A percentile compares a stretch with the other conserved stretches of the same genome.
These are phyloP conservation scores for Blastocystis sp. DNA, from an alignment of 352 stramenopile species.

Conservation along the genomic window DNA sequence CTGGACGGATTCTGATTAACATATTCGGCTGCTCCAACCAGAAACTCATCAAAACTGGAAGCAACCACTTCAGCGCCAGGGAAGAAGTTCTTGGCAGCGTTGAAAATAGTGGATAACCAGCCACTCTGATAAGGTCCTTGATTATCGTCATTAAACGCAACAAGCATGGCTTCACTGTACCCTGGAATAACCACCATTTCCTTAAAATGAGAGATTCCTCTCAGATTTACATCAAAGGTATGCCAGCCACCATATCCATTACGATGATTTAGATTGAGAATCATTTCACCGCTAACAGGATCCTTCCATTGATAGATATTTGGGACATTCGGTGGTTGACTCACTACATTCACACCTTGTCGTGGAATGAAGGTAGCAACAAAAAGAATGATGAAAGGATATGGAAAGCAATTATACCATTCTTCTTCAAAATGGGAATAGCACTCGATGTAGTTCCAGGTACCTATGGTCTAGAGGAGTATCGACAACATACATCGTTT, in stretches of 20 bases:
- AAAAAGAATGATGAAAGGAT: background rate
- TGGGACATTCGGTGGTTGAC: constrained; percentile 52
- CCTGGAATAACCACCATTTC: constrained; percentile 58
- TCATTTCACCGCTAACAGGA: constrained; percentile 14
- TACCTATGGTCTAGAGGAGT: background rate
- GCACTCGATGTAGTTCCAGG: constrained; percentile 3
- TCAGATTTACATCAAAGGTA: background rate
- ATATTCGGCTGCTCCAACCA: background rate
- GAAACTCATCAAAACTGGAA: constrained; percentile 36
- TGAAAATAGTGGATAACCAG: constrained; percentile 47
- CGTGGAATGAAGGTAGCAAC: constrained; percentile 13
- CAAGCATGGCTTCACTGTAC: constrained; percentile 45
- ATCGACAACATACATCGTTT: background rate
- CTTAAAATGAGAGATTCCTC: background rate
- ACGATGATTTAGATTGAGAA: constrained; percentile 55
- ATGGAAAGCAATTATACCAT: constrained; percentile 50
- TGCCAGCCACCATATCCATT: constrained; percentile 55
- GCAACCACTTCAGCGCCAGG: constrained; percentile 34
- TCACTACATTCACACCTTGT: constrained; percentile 56
- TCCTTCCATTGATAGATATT: constrained; percentile 57
- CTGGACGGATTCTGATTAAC: background rate
- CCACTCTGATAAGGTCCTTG: constrained; percentile 42
- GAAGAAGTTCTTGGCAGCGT: constrained; percentile 38
- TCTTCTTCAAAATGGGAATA: constrained; percentile 60
- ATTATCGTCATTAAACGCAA: constrained; percentile 61